Percentiles rank a stretch among this genome's conserved stretches.
Conservation (phyloP, 768 basidiomycete species). For the Butyriboletus loyo region DNA sequence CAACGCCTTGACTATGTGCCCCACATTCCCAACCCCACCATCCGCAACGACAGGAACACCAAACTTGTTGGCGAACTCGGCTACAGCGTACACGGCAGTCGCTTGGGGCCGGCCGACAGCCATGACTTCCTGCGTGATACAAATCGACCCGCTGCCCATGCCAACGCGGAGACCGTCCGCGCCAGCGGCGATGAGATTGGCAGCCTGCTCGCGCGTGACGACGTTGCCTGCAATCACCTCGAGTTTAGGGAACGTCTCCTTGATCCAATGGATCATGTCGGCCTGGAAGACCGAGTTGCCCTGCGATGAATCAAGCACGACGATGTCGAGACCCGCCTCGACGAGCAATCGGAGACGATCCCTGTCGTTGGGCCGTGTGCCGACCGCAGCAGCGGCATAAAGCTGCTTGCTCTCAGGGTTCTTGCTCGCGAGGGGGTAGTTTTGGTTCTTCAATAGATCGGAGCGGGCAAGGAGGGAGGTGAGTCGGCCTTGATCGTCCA, state of each 20-base stretch:
- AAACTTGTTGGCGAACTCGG: conserved; percentile 90
- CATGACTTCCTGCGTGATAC: conserved; percentile 99
- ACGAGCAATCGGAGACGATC: conserved; percentile 83
- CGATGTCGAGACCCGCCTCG: conserved; percentile 93
- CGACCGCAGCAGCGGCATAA: conserved; percentile 93
- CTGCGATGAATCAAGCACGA: conserved; percentile 93
- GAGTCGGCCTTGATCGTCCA: conserved; percentile 64
- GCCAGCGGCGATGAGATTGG: conserved; percentile 87
- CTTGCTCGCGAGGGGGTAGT: conserved; percentile 93
- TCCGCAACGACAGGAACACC: conserved; percentile 97
- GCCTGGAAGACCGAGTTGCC: conserved; percentile 93
- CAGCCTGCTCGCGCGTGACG: conserved; percentile 96
- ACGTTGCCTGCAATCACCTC: conserved; percentile 98
- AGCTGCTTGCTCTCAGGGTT: conserved; percentile 89
- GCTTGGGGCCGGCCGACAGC: conserved; percentile 98
- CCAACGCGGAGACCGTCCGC: conserved; percentile 95
- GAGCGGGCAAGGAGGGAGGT: conserved; percentile 90
- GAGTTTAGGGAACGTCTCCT: conserved; percentile 75
- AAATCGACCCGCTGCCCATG: conserved; percentile 98
- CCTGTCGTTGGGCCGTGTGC: conserved; percentile 85
- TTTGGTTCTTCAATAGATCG: conserved; percentile 96
- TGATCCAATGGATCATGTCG: conserved; percentile 95
- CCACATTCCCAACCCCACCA: conserved; percentile 93
- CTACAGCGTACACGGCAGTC: conserved; percentile 94
- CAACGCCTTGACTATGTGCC: conserved; percentile 96